Base-by-base conservation (phyloP, 1,284 basidiomycete genomes). In the Xerocomus amazonicus region DNA sequence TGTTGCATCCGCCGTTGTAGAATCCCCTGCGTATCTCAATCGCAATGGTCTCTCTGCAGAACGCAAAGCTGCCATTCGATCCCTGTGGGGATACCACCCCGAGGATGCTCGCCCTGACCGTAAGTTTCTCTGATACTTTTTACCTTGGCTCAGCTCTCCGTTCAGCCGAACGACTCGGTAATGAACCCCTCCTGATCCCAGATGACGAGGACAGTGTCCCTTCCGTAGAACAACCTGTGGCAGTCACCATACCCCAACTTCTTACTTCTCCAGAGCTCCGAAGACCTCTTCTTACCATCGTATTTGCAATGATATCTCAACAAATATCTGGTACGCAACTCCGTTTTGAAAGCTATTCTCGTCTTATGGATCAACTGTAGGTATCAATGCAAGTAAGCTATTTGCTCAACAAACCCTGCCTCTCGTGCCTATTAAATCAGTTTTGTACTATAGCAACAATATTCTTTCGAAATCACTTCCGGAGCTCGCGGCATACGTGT, bases 361-460 rank as follows among this genome's bases (percentile, higher is more conserved):
- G 28, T 45, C 45, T 55, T 28, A 58, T 52, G 16, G 34, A 49
- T 51, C 42, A 33, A 38, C 5, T 23, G 2, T 43, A 65, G 64
- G 76, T 27, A 79, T 85, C 58, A 85, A 85, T 59, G 83, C 83
- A 45, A 70, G 78, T 73, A 56, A 50, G 57, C 23, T 31, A n/a
- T 37, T 51, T 26, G 10, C 36, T 27, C 31, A 27, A 42, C 35
- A 27, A 19, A 27, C 19, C n/a, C 19, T 33, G 8, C 27, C 14
- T 35, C 17, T 34, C n/a, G 29, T 45, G 32, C 37, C 52, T 71
- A 78, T 32, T 70, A 71, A 52, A 74, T 71, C 73, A 71, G 92
- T 94, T 27, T 72, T 94, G 44, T 95, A 92, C 65, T 95, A 94
- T 70, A 92, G 90, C 67, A 94, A 92, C 53, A 81, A 85, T 35